Evolutionary conservation across 2,329 filamentous ascomycete species (phyloP).

Genomic region (Aspergillus nomiae): DNA sequence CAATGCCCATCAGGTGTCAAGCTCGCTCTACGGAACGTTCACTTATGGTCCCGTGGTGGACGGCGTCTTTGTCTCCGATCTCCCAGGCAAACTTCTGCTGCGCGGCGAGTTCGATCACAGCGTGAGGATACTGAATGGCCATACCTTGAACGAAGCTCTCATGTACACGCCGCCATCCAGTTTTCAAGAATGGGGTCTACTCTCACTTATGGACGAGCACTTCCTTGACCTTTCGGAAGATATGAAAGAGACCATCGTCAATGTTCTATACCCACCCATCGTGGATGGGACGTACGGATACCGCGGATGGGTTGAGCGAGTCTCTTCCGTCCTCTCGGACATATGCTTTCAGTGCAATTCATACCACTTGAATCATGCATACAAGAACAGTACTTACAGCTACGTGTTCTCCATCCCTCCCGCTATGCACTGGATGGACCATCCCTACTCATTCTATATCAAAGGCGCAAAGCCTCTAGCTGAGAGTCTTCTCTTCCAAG

Average conservation of each 20-base stretch:
- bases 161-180: slow-evolving; percentile 42
- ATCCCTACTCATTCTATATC: slow-evolving; percentile 55
- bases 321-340: slow-evolving; percentile 47
- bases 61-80: slow-evolving; percentile 50
- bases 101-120: slow-evolving; percentile 34
- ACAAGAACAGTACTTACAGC: slow-evolving; percentile 50
- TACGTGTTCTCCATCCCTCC: slow-evolving; percentile 58
- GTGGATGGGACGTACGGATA: slow-evolving; percentile 54
- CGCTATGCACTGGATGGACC: slow-evolving; percentile 55
- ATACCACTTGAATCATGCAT: slow-evolving; percentile 54
- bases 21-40: slow-evolving; percentile 45
- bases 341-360: slow-evolving; percentile 55
- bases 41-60: slow-evolving; percentile 52
- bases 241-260: slow-evolving; percentile 46
- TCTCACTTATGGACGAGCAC: not conserved
- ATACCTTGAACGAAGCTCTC: slow-evolving; percentile 49
- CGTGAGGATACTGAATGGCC: slow-evolving; percentile 49
- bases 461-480: slow-evolving; percentile 37
- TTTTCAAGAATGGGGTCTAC: slow-evolving; percentile 15
- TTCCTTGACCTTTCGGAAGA: slow-evolving; percentile 27
- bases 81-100: slow-evolving; percentile 50
- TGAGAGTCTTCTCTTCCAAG: slow-evolving; percentile 30
- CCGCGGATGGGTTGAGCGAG: slow-evolving; percentile 46
- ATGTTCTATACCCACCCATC: slow-evolving; percentile 54
- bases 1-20: slow-evolving; percentile 46